These are phyloP conservation scores for Tetrahymena thermophila DNA, from an alignment of 73 alveolate species.

Conservation along the genomic window DNA sequence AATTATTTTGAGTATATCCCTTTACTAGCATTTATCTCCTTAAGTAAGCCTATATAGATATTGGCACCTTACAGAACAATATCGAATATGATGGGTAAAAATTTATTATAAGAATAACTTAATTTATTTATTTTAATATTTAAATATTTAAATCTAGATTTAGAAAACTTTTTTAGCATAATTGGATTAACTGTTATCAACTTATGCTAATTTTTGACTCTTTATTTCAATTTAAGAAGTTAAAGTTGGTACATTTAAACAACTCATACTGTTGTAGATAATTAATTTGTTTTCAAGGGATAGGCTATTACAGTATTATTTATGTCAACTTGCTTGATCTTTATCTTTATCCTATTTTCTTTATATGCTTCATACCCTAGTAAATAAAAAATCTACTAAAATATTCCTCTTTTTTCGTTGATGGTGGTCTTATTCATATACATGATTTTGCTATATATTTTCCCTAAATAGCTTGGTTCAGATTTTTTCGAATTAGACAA, in stretches of 20 bases:
- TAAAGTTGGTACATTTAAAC: constrained; percentile 4
- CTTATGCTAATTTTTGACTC: not conserved
- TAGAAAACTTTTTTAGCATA: not conserved
- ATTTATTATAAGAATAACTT: not conserved
- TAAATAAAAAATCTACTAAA: not conserved
- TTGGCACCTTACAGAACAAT: not conserved
- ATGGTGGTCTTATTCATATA: not conserved
- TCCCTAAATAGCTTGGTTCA: not conserved
- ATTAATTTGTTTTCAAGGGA: constrained; percentile 11
- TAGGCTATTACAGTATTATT: not conserved
- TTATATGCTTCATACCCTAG: constrained; percentile 17
- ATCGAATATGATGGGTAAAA: constrained; percentile 23
- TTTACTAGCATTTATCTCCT: not conserved
- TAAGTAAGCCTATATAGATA: not conserved
- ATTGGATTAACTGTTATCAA: not conserved
- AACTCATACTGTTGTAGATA: not conserved
- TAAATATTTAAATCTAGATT: not conserved
- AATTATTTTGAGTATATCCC: constrained; percentile 21
- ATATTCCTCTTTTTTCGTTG: not conserved
- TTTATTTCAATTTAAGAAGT: constrained; percentile 8
- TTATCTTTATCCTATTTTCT: constrained; percentile 7
- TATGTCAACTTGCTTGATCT: not conserved
- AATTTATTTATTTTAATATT: not conserved
- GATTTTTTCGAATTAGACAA: not conserved
- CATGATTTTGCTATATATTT: not conserved